Evolutionary conservation across 2,329 filamentous ascomycete genomes (phyloP).

Genomic region (Fulvia fulva): DNA sequence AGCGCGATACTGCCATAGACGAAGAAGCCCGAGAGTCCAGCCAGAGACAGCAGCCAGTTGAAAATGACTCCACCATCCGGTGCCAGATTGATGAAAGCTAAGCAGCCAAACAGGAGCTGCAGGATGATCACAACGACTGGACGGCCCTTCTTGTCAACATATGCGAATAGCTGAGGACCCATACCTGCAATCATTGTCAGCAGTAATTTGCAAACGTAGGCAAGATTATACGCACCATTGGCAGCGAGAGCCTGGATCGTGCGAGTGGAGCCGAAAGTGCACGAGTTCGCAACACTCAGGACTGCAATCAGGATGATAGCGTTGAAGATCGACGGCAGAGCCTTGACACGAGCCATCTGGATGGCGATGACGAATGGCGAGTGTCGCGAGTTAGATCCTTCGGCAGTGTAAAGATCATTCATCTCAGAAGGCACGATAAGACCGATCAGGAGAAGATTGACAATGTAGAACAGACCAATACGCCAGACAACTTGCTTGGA

Average conservation of each 20-base stretch:
- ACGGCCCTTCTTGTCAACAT: constrained; percentile 79
- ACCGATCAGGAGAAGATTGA: constrained; percentile 29
- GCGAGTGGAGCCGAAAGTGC: constrained; percentile 55
- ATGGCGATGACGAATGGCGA: constrained; percentile 70
- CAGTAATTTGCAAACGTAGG: no score
- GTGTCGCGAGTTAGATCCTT: constrained; percentile 35
- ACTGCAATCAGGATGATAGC: constrained; percentile 66
- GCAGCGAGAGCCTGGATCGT: constrained; percentile 48
- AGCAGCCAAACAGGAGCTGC: constrained; percentile 63
- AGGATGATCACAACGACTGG: constrained; percentile 68
- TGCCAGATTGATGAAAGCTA: constrained; percentile 66
- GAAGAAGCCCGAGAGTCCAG: constrained; percentile 68
- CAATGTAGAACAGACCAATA: constrained; percentile 31
- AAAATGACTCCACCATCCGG: constrained; percentile 62
- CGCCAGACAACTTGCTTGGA: constrained; percentile 33
- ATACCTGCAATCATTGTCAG: constrained; percentile 48
- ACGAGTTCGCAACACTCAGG: constrained; percentile 55
- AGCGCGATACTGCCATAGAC: constrained; percentile 81
- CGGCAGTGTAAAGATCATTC: constrained; percentile 46
- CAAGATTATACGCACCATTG: constrained; percentile 38
- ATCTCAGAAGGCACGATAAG: constrained; percentile 30
- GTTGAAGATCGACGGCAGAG: constrained; percentile 69
- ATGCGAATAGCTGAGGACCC: constrained; percentile 71
- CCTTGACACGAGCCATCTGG: constrained; percentile 61
- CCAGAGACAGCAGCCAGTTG: constrained; percentile 71